A percentile compares a stretch with the other conserved stretches of the same genome.
These are phyloP conservation scores for Ceratocystis alfenasii DNA, from an alignment of 2,329 filamentous ascomycete genomes.

Conservation along the genomic window DNA sequence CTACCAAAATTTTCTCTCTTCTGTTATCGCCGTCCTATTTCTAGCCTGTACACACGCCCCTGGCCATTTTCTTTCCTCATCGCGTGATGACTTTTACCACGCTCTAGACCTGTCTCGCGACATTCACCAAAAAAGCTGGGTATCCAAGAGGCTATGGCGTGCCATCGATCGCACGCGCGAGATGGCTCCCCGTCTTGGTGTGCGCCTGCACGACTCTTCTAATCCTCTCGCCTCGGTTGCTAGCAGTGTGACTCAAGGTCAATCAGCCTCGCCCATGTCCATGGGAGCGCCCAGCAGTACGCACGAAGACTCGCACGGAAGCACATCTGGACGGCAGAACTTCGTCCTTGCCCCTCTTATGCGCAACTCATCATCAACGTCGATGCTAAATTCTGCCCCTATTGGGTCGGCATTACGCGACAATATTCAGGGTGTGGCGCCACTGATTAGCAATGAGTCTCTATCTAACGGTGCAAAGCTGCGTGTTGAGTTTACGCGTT, in stretches of 20 bases:
- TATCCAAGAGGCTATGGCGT: slow-evolving; percentile 61
- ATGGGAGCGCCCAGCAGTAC: slow-evolving; percentile 10
- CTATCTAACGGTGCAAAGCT: slow-evolving; percentile 38
- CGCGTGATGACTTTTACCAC: slow-evolving; percentile 67
- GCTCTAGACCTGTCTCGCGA: slow-evolving; percentile 63
- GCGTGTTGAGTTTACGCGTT: slow-evolving; percentile 42
- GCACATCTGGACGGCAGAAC: slow-evolving; percentile 8
- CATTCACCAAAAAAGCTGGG: slow-evolving; percentile 57
- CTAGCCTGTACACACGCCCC: slow-evolving; percentile 66
- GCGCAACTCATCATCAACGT: slow-evolving; percentile 1
- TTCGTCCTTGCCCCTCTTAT: slow-evolving; percentile 18
- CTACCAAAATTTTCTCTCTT: slow-evolving; percentile 70
- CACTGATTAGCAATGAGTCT: slow-evolving; percentile 19
- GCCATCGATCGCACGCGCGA: slow-evolving; percentile 60
- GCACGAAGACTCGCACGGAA: slow-evolving; percentile 15
- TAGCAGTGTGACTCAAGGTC: not conserved
- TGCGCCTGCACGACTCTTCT: slow-evolving; percentile 29
- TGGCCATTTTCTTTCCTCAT: slow-evolving; percentile 54
- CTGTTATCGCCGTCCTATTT: slow-evolving; percentile 63
- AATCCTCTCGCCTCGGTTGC: slow-evolving; percentile 21
- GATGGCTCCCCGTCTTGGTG: slow-evolving; percentile 56
- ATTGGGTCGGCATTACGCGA: not conserved
- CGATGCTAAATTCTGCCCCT: slow-evolving; percentile 19
- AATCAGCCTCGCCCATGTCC: not conserved
- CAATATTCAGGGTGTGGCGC: slow-evolving; percentile 22